phyloP scores from a whole-genome alignment of 2,329 filamentous ascomycete species.

The Pseudogymnoascus sp. region DNA sequence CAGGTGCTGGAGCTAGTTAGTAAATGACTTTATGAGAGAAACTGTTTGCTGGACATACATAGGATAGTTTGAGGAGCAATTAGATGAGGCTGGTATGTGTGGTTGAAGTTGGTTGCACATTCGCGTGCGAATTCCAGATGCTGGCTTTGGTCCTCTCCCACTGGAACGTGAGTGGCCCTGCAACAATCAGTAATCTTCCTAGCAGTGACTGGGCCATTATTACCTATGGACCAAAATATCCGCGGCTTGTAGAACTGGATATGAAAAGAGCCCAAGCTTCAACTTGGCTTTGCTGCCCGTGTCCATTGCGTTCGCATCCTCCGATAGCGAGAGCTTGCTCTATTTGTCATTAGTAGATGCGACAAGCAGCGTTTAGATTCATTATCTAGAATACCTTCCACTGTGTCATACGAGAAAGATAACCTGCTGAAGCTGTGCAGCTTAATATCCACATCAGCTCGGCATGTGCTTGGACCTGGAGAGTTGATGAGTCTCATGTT shows the following conservation, averaged over 20 bases:
- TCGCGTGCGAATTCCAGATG: slow-evolving; percentile 91
- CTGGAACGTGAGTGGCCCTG: slow-evolving; percentile 86
- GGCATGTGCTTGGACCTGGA: slow-evolving; percentile 66
- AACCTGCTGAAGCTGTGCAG: slow-evolving; percentile 85
- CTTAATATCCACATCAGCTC: slow-evolving; percentile 97
- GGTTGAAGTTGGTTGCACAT: slow-evolving; percentile 81
- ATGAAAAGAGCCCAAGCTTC: slow-evolving; percentile 88
- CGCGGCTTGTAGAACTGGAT: slow-evolving; percentile 90
- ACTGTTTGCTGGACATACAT: slow-evolving; percentile 41
- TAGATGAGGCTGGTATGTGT: slow-evolving; percentile 58
- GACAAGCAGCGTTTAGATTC: slow-evolving; percentile 10
- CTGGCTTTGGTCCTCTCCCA: slow-evolving; percentile 91
- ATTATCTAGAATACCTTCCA: slow-evolving; percentile 66
- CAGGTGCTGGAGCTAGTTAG: slow-evolving; percentile 38
- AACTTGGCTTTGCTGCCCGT: slow-evolving; percentile 54
- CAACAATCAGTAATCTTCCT: background rate
- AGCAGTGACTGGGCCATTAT: slow-evolving; percentile 11
- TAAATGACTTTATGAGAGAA: background rate
- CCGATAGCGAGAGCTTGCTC: slow-evolving; percentile 65
- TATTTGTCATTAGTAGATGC: slow-evolving; percentile 29
- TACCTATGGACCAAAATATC: slow-evolving; percentile 83
- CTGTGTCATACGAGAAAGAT: slow-evolving; percentile 97
- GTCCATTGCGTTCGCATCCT: slow-evolving; percentile 53
- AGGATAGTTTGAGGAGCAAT: slow-evolving; percentile 64
- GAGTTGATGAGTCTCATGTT: background rate